Conservation (phyloP, 2,329 filamentous ascomycete species). For the Trichoderma brevicompactum region DNA sequence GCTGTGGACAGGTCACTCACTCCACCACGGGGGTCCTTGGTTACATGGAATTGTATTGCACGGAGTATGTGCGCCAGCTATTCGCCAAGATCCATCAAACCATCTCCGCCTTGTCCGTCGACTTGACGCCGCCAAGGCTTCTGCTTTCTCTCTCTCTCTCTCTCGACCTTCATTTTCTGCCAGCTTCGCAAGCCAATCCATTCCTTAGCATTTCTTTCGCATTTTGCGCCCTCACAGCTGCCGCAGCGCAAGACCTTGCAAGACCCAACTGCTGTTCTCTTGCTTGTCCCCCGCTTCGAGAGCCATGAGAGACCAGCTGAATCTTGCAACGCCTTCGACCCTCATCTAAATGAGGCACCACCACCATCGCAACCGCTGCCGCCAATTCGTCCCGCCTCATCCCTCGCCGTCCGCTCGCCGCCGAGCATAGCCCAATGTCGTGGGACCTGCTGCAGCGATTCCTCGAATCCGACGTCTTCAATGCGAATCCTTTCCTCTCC, state of each 20-base stretch:
- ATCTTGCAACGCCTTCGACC: slow-evolving; percentile 28
- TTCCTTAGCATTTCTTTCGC: slow-evolving; percentile 7
- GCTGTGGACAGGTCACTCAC: slow-evolving; percentile 27
- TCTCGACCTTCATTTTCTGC: slow-evolving; percentile 5
- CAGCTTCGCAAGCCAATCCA: slow-evolving; percentile 10
- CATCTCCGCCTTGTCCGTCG: slow-evolving; percentile 27
- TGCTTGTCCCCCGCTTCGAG: slow-evolving; percentile 15
- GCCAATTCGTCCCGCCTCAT: slow-evolving; percentile 25
- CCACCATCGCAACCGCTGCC: slow-evolving; percentile 21
- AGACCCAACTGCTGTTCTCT: not conserved
- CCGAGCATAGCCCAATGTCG: slow-evolving; percentile 60
- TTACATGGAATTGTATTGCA: not conserved
- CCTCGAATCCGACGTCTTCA: slow-evolving; percentile 93
- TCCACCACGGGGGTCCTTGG: not conserved
- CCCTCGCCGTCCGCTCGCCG: slow-evolving; percentile 30
- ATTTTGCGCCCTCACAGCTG: not conserved
- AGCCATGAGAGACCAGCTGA: slow-evolving; percentile 35
- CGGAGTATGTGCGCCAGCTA: not conserved
- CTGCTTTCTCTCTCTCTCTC: not conserved
- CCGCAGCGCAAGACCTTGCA: not conserved
- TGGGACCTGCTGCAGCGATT: slow-evolving; percentile 90
- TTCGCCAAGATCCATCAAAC: slow-evolving; percentile 9
- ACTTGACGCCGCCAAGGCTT: slow-evolving; percentile 17
- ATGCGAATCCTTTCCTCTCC: slow-evolving; percentile 84
- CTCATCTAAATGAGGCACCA: slow-evolving; percentile 35